Evolutionary conservation across 1,284 basidiomycete genomes (phyloP), one percentile per base, ranked within the genome.

Genomic region (Ustilago trichophora): DNA sequence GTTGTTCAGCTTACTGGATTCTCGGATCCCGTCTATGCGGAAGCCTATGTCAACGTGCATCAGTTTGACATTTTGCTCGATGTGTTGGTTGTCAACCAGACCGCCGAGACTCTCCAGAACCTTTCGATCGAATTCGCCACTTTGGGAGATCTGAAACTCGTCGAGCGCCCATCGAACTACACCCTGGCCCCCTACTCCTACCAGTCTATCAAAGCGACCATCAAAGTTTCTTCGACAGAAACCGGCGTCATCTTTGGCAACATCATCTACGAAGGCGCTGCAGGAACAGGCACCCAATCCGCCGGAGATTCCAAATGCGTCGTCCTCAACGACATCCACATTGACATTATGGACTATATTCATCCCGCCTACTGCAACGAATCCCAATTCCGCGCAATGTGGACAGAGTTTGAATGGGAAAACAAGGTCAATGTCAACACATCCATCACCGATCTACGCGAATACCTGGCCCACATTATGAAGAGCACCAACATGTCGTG

Each of bases 281-380:
- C 73, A 13, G 77, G 75, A 32, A 73, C 69, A 22, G 72, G 73
- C 11, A 72, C 72, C 2, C 59, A 58, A 21, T 48, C 53, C n/a
- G 64, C 75, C 4, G 72, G 70, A n/a, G 78, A 80, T 88, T 43
- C 92, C 89, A 82, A 85, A 78, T 82, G 93, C 92, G 83, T 84
- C 22, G 94, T 98, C 43, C 83, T 98, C 77, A 97, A 93, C 82
- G 95, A 98, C 83, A 94, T 98, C 59, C 93, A 98, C 83, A 92
- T 98, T 70, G 96, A 98, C 83, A 98, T 98, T 73, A 95, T 98
- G 91, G 95, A 98, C 83, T 98, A 98, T 83, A 98, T 98, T 85
- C 93, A 96, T 82, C 94, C 95, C 0, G 92, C 93, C 4, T 91
- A 91, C 79, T 96, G 93, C 83, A 96, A 90, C 57, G 95, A 99